phyloP scores from a whole-genome alignment of 768 basidiomycete species.

The Neoboletus brunneissimus region DNA sequence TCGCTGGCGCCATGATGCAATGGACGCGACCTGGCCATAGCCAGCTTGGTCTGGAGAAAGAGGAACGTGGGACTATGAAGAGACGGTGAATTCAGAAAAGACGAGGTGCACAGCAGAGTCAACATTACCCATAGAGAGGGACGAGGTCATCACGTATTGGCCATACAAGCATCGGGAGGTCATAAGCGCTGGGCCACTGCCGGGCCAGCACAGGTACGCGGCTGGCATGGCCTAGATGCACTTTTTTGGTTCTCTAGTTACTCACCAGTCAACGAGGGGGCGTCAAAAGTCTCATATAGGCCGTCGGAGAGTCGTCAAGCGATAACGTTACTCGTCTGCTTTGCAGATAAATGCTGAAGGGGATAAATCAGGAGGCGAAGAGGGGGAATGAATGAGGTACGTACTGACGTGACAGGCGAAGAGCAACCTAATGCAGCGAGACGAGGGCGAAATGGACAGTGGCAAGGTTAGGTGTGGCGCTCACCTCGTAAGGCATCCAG shows the following conservation, averaged over 20 bases:
- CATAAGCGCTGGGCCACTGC: too few species aligned
- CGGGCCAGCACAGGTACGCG: too few species aligned
- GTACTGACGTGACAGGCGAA: conserved; percentile 75
- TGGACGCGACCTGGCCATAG: conserved; percentile 77
- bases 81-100: conserved; percentile 17
- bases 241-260: too few species aligned
- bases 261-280: too few species aligned
- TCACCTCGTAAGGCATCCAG: conserved; percentile 90
- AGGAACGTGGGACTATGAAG: conserved; percentile 69
- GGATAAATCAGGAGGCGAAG: conserved; percentile 12
- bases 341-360: conserved; percentile 68
- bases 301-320: too few species aligned
- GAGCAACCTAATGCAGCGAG: conserved; percentile 56
- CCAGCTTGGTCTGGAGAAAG: conserved; percentile 83
- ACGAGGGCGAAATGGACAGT: conserved; percentile 21
- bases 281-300: too few species aligned
- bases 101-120: neutral
- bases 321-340: too few species aligned
- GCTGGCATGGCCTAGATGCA: too few species aligned
- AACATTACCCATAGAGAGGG: conserved; percentile 79
- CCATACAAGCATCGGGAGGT: too few species aligned
- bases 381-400: conserved; percentile 28
- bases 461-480: conserved; percentile 24
- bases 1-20: conserved; percentile 57
- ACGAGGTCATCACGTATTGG: conserved; percentile 81